Base-by-base conservation (phyloP, 768 basidiomycete genomes). In the Macrolepiota dolichaula region DNA sequence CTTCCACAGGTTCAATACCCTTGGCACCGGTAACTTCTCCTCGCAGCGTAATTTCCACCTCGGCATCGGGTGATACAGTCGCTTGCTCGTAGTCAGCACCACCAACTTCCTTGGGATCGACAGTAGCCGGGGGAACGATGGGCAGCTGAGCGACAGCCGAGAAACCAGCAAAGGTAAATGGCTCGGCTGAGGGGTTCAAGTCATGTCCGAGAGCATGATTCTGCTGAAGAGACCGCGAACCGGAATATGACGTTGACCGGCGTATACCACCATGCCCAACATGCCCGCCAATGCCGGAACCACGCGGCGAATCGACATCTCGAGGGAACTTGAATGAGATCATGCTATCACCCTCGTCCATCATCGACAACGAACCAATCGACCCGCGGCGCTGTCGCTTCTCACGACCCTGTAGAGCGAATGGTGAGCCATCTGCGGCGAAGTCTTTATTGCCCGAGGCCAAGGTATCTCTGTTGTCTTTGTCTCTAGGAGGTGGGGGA, bases 271-370 rank as follows among this genome's bases (percentile, higher is more conserved):
- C 29, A 32, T 3, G 29, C 29, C 29, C 29, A 32, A 7, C 29
- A 32, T 32, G 29, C 3, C 29, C 29, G 7, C 29, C 29, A 32
- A 32, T 7, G 29, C 29, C 29, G 7, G 7, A 7, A 32, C 29
- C 79, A 57, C 76, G 74, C 17, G 84, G 82, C 3, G 85, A 83
- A 9, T 82, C 79, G 15, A 76, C 69, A 22, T 77, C 68, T 5
- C 76, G 75, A 13, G 91, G 91, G 81, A 92, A 93, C 68, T 83
- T 85, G 81, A 92, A 93, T 3, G 89, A 87, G 5, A 80, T 66
- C 84, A 93, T 87, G 25, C 81, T 85, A 62, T 86, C 85, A 27
- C 82, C 86, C 67, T 84, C 87, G 52, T 77, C 79, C 22, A 78
- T 57, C 29, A 32, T 32, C 29, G 29, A 32, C 29, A 32, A 32